phyloP scores from a whole-genome alignment of 352 stramenopile species.

The Aphanomyces cochlioides region DNA sequence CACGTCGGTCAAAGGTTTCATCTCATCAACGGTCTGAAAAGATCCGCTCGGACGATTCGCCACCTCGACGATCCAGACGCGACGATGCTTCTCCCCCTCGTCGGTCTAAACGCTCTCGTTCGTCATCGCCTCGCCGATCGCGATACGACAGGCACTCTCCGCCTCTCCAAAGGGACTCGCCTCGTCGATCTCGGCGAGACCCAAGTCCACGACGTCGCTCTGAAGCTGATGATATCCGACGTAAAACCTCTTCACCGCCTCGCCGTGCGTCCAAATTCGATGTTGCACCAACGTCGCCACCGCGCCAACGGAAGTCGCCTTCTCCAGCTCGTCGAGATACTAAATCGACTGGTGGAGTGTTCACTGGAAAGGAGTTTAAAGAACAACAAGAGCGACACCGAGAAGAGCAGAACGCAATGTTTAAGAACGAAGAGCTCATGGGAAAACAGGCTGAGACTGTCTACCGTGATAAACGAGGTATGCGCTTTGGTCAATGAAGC shows the following conservation, averaged over 20 bases:
- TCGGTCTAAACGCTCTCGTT: not conserved
- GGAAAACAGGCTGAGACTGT: slow-evolving; percentile 74
- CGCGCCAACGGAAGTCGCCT: slow-evolving; percentile 5
- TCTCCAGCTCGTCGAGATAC: slow-evolving; percentile 33
- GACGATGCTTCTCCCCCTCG: slow-evolving; percentile 19
- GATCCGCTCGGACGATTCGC: slow-evolving; percentile 12
- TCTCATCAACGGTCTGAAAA: not conserved
- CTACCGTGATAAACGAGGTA: slow-evolving; percentile 75
- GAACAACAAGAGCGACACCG: slow-evolving; percentile 48
- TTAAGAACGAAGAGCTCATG: slow-evolving; percentile 55
- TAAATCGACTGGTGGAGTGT: slow-evolving; percentile 50
- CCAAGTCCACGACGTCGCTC: not conserved
- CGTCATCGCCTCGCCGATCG: not conserved
- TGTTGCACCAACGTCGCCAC: slow-evolving; percentile 8
- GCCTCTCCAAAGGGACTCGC: slow-evolving; percentile 9
- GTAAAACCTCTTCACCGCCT: not conserved
- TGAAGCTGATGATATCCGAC: not conserved
- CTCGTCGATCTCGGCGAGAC: slow-evolving; percentile 19
- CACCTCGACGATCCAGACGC: slow-evolving; percentile 32
- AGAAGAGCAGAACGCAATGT: slow-evolving; percentile 50
- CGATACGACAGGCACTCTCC: slow-evolving; percentile 1
- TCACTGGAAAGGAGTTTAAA: slow-evolving; percentile 66
- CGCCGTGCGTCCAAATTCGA: slow-evolving; percentile 24
- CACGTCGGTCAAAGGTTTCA: slow-evolving; percentile 31
- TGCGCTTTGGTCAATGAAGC: no score